Base-by-base conservation (phyloP, 2,329 filamentous ascomycete genomes). In the Trichoderma polysporum region DNA sequence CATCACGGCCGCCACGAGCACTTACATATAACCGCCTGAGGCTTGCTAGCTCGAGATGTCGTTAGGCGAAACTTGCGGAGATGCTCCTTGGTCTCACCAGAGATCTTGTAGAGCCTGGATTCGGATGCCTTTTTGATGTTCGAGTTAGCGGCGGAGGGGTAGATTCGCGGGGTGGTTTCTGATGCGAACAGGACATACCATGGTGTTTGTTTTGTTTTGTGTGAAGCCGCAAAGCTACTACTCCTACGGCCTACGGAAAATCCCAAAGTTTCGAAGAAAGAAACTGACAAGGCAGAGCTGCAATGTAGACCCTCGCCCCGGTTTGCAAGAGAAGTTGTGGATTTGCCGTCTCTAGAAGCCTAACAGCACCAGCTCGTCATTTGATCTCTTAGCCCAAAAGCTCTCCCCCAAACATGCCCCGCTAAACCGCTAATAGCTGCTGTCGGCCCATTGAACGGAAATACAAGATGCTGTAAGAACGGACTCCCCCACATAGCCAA, bases 1-100 rank as follows among this genome's bases (percentile, higher is more conserved):
- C 37, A 10, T 13, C 15, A 29, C 19, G 4, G 7, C 35, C 13
- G 1, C 31, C 57, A 57, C 77, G 75, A 81, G 73, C 78, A 85
- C 90, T 80, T 91, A 98, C 95, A 98, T 73, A 99, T 97, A 69
- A 96, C 89, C 69, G 94, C 95, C 82, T 97, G 93, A 0, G 94
- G 91, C 54, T 90, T 89, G 76, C 90, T 94, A 61, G 93, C 89
- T 71, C 95, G 85, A 37, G 94, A 97, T 2, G 95, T 98, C 29
- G 90, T 88, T 31, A 99, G 86, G 59, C 95, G 91, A 82, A 99
- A 99, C 81, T 97, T 98, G 79, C 92, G 91, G 71, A 99, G 87
- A 76, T 94, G 90, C 71, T 93, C 89, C 80, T 91, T 95, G 53
- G 93, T 97, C 81, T 95, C 92, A 70, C 89, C 87, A 35, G 93